These are phyloP conservation scores for Zygoascus tannicola DNA, from an alignment of 805 yeast species.

Conservation along the genomic window DNA sequence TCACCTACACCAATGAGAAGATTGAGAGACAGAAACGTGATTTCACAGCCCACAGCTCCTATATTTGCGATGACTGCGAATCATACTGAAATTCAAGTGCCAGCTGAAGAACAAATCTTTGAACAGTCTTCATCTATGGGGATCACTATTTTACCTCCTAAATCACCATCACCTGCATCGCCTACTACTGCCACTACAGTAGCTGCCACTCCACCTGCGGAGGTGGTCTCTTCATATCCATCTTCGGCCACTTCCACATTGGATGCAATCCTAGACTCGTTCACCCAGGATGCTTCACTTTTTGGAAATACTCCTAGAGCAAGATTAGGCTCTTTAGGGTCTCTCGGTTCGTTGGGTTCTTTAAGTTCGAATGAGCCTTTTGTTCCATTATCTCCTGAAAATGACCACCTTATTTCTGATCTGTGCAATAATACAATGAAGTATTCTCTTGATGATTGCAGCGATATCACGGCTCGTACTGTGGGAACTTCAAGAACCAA, in stretches of 20 bases:
- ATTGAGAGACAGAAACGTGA: background rate
- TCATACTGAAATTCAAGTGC: background rate
- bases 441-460: background rate
- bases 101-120: background rate
- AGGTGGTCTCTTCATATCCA: conserved; percentile 5
- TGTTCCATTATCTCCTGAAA: background rate
- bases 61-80: background rate
- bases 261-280: conserved; percentile 19
- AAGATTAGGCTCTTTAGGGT: background rate
- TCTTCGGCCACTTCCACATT: conserved; percentile 21
- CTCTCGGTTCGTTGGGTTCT: background rate
- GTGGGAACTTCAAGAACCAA: background rate
- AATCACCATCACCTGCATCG: background rate
- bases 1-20: background rate
- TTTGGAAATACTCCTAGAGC: background rate
- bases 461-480: background rate
- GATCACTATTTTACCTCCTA: background rate
- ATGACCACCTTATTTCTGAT: background rate
- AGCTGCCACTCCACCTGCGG: conserved; percentile 3
- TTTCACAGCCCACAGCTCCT: no score
- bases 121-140: background rate
- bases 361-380: background rate
- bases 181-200: background rate
- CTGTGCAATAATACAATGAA: background rate
- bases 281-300: conserved; percentile 9